Conservation (phyloP, 768 basidiomycete genomes). For the Pilatotrama ljubarskyi region DNA sequence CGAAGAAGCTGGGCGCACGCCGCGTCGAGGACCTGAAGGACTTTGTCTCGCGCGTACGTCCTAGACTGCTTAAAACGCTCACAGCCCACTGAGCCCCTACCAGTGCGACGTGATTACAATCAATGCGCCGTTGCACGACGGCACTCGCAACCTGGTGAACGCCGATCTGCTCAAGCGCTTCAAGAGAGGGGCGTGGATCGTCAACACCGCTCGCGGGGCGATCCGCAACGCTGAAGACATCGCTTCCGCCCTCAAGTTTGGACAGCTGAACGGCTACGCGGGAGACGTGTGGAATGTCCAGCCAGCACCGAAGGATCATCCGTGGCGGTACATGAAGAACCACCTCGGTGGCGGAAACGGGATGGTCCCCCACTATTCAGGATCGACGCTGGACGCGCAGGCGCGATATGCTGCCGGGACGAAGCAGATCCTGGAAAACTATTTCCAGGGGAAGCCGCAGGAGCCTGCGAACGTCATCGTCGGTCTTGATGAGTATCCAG, state of each 20-base stretch:
- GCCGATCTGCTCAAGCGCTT: slow-evolving; percentile 80
- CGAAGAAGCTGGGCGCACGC: slow-evolving; percentile 64
- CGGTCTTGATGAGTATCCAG: slow-evolving; percentile 36
- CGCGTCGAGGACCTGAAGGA: slow-evolving; percentile 82
- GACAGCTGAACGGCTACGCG: slow-evolving; percentile 61
- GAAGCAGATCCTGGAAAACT: slow-evolving; percentile 71
- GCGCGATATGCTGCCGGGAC: slow-evolving; percentile 78
- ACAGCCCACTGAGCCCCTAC: no score
- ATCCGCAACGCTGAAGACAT: slow-evolving; percentile 85
- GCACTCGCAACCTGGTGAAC: slow-evolving; percentile 80
- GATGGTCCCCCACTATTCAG: slow-evolving; percentile 86
- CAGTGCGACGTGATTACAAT: slow-evolving; percentile 77
- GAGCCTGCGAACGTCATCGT: slow-evolving; percentile 82
- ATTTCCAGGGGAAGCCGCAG: slow-evolving; percentile 62
- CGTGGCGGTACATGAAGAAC: slow-evolving; percentile 84
- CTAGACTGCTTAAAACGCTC: no score
- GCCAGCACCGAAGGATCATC: slow-evolving; percentile 83
- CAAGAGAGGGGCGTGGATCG: slow-evolving; percentile 90
- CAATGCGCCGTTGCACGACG: slow-evolving; percentile 87
- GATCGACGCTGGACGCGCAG: slow-evolving; percentile 89
- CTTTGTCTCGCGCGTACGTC: slow-evolving; percentile 33
- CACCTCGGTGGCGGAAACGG: slow-evolving; percentile 83
- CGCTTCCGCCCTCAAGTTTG: slow-evolving; percentile 70
- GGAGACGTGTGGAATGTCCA: slow-evolving; percentile 86
- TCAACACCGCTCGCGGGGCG: slow-evolving; percentile 92